Base-by-base conservation (phyloP, 352 stramenopile species). In the Blastocystis sp. region DNA sequence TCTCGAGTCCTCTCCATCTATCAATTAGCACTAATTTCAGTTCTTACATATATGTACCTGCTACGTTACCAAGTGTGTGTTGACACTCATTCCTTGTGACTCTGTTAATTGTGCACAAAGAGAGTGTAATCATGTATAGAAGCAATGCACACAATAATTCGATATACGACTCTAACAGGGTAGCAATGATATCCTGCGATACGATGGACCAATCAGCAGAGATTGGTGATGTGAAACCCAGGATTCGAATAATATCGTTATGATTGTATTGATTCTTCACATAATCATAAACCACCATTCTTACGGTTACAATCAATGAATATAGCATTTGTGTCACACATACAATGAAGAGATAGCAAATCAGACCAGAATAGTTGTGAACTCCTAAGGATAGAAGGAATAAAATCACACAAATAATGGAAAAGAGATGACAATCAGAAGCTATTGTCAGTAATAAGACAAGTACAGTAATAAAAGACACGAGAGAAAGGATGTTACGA, bases 1-100 rank as follows among this genome's bases (percentile, higher is more conserved):
- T 44, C 33, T 84, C 73, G 24, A 84, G 6, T 7, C 42, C 40
- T 37, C 53, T 64, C 73, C 73, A 84, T 54, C 73, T 84, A 84
- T 7, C n/a, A 0, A 40, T 81, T 27, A 81, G 3, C 13, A 4
- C 0, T 5, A 51, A 0, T 27, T 19, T 24, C 48, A 6, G 35
- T 19, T 51, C 17, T 1, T 22, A 84, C 73, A 84, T 1, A 19
- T 66, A 30, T 3, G 22, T 24, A 1, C 33, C 64, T 7, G 64
- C 22, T 7, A 27, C n/a, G 9, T 15, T 27, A 2, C n/a, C 73
- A 3, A 44, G 48, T 40, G 22, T 17, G 6, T 7, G 6, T 35
- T 64, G 11, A 7, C 22, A 19, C 56, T 84, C 73, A 22, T 58
- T 42, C 51, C 33, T 35, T 19, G 24, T 66, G 0, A 84, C 9